These are phyloP conservation scores for Carex kokanica DNA, from an alignment of 176 grass and related monocot genomes.

Conservation along the genomic window DNA sequence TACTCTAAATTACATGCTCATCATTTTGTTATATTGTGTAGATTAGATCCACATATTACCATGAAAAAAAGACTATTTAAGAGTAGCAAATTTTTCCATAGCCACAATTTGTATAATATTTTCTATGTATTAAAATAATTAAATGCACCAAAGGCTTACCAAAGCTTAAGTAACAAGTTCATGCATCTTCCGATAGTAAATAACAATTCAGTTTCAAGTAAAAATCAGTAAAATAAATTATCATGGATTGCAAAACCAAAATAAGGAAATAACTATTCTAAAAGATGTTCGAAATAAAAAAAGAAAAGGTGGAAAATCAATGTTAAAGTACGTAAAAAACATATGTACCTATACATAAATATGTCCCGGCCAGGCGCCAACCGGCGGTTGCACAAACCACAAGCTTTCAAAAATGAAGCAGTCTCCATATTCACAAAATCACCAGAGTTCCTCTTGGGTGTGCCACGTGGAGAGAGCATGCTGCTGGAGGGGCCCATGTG, in stretches of 20 bases:
- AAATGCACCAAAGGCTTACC: not conserved
- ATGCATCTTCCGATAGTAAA: not conserved
- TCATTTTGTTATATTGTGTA: not conserved
- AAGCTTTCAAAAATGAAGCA: conserved; percentile 69
- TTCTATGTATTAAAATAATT: not conserved
- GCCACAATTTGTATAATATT: not conserved
- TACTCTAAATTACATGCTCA: not conserved
- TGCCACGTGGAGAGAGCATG: conserved; percentile 18
- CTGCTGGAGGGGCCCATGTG: conserved; percentile 30
- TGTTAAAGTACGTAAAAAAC: not conserved
- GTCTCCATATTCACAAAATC: conserved; percentile 42
- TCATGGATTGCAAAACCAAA: too few relatives aligned
- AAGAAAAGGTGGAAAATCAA: not conserved
- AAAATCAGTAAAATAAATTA: not conserved
- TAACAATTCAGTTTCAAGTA: not conserved
- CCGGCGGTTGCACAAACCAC: conserved; percentile 77
- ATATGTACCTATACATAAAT: conserved; percentile 86
- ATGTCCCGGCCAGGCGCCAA: conserved; percentile 83
- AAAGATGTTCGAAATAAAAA: not conserved
- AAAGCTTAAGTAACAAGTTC: conserved; percentile 13
- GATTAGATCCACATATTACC: conserved; percentile 13
- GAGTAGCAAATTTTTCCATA: not conserved
- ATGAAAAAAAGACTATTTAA: too few relatives aligned
- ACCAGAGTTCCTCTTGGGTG: conserved; percentile 35
- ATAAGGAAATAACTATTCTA: not conserved